Conservation (phyloP, 305 asterid species). For the Solanum hybrid region DNA sequence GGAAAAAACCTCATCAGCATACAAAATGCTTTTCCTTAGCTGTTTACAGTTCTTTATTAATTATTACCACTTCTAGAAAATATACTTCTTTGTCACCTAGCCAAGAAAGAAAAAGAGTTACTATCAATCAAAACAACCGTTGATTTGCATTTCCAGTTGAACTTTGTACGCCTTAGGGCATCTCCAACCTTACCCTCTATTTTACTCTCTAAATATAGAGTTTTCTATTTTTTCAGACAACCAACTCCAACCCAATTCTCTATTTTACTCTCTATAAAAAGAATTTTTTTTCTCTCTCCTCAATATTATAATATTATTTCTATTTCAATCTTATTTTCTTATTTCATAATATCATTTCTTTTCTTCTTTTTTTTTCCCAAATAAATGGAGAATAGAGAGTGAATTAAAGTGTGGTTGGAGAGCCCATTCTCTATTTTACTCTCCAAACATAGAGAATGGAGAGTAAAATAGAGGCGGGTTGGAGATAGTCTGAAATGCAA, state of each 20-base stretch:
- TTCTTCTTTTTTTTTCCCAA: background rate
- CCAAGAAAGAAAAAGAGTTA: background rate
- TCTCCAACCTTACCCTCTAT: background rate
- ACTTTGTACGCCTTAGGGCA: background rate
- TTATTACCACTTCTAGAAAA: background rate
- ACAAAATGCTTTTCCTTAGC: background rate
- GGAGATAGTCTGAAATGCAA: background rate
- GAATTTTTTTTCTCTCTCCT: background rate
- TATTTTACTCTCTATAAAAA: no score
- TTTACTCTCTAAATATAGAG: background rate
- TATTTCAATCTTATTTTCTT: background rate
- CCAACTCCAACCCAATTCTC: no score
- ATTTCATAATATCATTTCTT: background rate
- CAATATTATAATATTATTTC: no score
- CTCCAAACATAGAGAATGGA: background rate
- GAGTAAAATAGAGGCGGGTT: background rate
- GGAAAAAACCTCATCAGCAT: background rate
- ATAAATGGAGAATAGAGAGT: no score
- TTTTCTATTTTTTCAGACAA: no score
- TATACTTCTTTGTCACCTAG: background rate
- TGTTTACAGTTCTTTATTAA: background rate
- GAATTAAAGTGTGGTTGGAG: background rate
- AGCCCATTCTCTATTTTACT: background rate
- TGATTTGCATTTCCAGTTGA: background rate
- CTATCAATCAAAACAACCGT: background rate